Percentiles rank a stretch among this genome's conserved stretches.
phyloP scores from a whole-genome alignment of 208 protist genomes.

The Trypanosoma cruzi region DNA sequence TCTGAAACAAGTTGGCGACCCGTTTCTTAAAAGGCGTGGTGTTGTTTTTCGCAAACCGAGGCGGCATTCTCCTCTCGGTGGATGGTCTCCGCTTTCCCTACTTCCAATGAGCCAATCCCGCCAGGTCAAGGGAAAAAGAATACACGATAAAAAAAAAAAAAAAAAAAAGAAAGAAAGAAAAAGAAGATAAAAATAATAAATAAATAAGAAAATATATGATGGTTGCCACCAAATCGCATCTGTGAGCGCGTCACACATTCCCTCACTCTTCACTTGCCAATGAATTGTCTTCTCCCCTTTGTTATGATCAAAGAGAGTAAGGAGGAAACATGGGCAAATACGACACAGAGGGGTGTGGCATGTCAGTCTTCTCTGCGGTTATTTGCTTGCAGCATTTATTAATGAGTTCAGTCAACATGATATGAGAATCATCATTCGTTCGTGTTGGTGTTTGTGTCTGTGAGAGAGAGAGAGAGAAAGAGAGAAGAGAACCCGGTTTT shows the following conservation, averaged over 20 bases:
- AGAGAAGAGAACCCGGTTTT: too few relatives aligned
- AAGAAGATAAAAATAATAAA: too few relatives aligned
- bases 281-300: neutral
- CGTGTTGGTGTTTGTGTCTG: too few relatives aligned
- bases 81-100: neutral
- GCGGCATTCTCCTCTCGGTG: slow-evolving; percentile 7
- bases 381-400: slow-evolving; percentile 4
- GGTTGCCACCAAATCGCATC: neutral
- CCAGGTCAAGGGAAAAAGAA: neutral
- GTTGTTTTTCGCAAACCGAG: neutral
- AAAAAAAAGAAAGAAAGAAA: neutral
- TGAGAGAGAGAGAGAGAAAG: too few relatives aligned
- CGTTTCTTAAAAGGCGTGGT: slow-evolving; percentile 28
- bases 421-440: slow-evolving; percentile 21
- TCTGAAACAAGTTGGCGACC: slow-evolving; percentile 29
- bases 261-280: neutral
- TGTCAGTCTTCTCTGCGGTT: slow-evolving; percentile 36
- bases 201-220: too few relatives aligned
- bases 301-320: neutral
- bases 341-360: neutral
- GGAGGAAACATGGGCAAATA: neutral
- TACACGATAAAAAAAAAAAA: slow-evolving; percentile 19
- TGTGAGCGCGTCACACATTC: neutral
- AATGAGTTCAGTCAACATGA: slow-evolving; percentile 22
- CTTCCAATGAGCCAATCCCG: neutral